These are phyloP conservation scores for Penicillium taxi DNA, from an alignment of 495 filamentous ascomycete genomes.

Conservation along the genomic window DNA sequence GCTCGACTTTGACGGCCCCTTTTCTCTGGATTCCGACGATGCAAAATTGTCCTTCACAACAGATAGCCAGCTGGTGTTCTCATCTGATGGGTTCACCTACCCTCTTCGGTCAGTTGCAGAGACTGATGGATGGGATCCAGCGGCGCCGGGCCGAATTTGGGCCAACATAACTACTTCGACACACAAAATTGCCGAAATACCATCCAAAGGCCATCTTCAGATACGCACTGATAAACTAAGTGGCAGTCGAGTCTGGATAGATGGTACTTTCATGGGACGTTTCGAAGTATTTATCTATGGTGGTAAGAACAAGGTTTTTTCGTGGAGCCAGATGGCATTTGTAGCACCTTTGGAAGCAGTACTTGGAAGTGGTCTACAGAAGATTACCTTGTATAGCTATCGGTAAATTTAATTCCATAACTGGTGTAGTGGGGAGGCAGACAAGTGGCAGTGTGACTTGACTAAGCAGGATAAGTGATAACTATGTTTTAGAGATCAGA, in stretches of 20 bases:
- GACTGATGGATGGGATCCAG: conserved; percentile 20
- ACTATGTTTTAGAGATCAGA: too few relatives aligned
- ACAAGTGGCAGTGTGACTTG: too few relatives aligned
- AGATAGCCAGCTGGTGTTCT: conserved; percentile 31
- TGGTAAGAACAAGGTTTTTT: conserved; percentile 40
- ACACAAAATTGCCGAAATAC: conserved; percentile 19
- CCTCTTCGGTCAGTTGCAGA: conserved; percentile 38
- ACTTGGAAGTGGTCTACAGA: conserved; percentile 16
- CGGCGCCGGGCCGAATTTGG: conserved; percentile 26
- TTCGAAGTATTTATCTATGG: conserved; percentile 51
- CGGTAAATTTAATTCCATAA: too few relatives aligned
- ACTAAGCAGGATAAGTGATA: too few relatives aligned
- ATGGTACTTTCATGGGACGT: conserved; percentile 36
- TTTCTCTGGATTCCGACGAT: conserved; percentile 32
- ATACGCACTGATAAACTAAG: conserved; percentile 32
- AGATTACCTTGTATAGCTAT: conserved; percentile 3
- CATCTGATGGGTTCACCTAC: conserved; percentile 43
- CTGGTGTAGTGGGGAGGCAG: too few relatives aligned
- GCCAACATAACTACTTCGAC: conserved; percentile 22
- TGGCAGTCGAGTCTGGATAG: conserved; percentile 42
- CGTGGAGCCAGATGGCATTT: conserved; percentile 53
- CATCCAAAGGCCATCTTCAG: conserved; percentile 12
- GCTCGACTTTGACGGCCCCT: conserved; percentile 31
- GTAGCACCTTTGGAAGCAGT: conserved; percentile 41
- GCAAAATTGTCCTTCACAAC: conserved; percentile 23